These are phyloP conservation scores for Caryopteris hybrid DNA, from an alignment of 305 asterid genomes.

Conservation along the genomic window DNA sequence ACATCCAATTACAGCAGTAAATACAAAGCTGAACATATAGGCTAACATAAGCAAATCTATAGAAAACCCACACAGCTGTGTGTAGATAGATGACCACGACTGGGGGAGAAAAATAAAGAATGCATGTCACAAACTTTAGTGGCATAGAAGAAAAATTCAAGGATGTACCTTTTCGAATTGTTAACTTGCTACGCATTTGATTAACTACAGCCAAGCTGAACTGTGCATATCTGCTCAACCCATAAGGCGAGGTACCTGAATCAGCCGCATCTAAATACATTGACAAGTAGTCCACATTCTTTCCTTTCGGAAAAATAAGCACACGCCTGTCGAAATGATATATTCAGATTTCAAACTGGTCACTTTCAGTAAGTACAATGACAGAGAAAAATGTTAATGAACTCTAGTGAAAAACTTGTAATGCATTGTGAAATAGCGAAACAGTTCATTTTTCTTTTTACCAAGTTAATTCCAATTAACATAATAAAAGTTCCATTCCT, in stretches of 20 bases:
- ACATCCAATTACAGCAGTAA: too few species aligned
- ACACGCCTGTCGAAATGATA: slow-evolving; percentile 69
- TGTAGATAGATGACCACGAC: background rate
- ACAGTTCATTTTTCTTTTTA: background rate
- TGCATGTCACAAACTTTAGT: background rate
- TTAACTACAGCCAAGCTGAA: slow-evolving; percentile 86
- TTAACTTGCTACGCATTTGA: slow-evolving; percentile 58
- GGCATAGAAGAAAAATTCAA: background rate
- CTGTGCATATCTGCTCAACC: slow-evolving; percentile 91
- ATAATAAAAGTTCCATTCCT: background rate
- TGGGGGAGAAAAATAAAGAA: background rate
- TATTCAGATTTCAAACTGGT: slow-evolving; percentile 5
- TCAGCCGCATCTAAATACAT: slow-evolving; percentile 90
- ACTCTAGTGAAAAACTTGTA: background rate
- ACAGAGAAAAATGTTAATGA: background rate
- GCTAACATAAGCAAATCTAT: slow-evolving; percentile 11
- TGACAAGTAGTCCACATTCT: slow-evolving; percentile 77
- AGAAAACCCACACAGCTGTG: background rate
- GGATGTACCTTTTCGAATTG: slow-evolving; percentile 63
- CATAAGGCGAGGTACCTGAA: slow-evolving; percentile 68
- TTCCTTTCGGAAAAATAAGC: slow-evolving; percentile 86
- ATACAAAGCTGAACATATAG: too few species aligned
- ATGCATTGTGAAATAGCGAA: background rate
- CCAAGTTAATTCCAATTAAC: background rate
- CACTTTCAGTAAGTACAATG: background rate